Base-by-base conservation (phyloP, 257 asterid genomes). In the Cruciata laevipes region DNA sequence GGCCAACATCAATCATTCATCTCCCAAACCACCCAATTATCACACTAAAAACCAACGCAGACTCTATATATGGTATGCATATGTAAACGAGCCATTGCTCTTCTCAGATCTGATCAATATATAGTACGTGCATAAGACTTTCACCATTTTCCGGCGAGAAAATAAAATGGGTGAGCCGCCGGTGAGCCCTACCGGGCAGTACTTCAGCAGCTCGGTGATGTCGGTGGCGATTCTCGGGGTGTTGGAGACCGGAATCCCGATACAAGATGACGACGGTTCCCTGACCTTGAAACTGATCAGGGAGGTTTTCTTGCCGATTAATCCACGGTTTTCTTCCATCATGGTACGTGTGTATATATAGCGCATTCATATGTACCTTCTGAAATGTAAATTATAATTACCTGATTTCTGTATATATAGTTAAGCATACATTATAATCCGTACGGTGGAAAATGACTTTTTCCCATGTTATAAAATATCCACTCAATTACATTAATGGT, bases 271-370 rank as follows among this genome's bases (percentile, higher is more conserved):
- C n/a, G 78, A 80, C 37, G 82, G 75, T 27, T 73, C 81, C 6
- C 24, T 69, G 0, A 40, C 69, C 52, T 5, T 73, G 14, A 55
- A 51, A 20, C 4, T 64, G 68, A 21, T 75, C 16, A 58, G 49
- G 65, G 79, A 81, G 23, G 73, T 81, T 51, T 75, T 81, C 61
- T 47, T 73, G 51, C 81, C 86, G 16, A 71, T 78, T 32, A 78
- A 71, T 62, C 81, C 78, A 11, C 74, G 86, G 2, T 81, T 81
- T 51, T 81, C 86, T 63, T 81, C 86, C 4, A 63, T 81, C 61
- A 81, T 81, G 86, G 86, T 81, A 69, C 24, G n/a, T 53, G 5
- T 14, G 5, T 42, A 9, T 12, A 0, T 14, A 16, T 47, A 16
- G n/a, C n/a, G 47, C 47, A 40, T 40, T 10, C 30, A 7, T 37